A percentile compares a stretch with the other conserved stretches of the same genome.
phyloP scores from a whole-genome alignment of 2,329 filamentous ascomycete genomes.

The Cyphellophora attinorum region DNA sequence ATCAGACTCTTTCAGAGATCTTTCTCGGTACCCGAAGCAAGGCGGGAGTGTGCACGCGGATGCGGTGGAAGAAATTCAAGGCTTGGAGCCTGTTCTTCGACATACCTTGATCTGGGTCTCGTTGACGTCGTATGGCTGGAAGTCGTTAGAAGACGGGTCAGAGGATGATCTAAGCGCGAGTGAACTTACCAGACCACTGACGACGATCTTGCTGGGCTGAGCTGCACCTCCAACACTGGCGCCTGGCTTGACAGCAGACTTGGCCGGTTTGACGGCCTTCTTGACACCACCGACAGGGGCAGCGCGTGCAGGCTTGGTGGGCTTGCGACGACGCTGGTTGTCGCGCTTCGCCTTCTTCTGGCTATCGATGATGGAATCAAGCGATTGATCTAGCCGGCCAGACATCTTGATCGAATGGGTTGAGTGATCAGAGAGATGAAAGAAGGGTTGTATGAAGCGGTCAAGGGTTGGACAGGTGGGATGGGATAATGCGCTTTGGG shows the following conservation, averaged over 20 bases:
- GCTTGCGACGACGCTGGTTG: slow-evolving; percentile 34
- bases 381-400: slow-evolving; percentile 91
- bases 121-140: slow-evolving; percentile 86
- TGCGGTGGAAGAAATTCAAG: slow-evolving; percentile 66
- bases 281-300: slow-evolving; percentile 78
- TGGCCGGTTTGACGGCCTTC: slow-evolving; percentile 55
- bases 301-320: slow-evolving; percentile 29
- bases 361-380: slow-evolving; percentile 91
- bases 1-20: too few species aligned
- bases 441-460: background rate
- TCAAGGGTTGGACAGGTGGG: too few species aligned
- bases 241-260: slow-evolving; percentile 38
- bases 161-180: background rate
- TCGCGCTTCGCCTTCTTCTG: slow-evolving; percentile 48
- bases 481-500: too few species aligned
- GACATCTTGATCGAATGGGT: slow-evolving; percentile 53
- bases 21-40: background rate
- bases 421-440: slow-evolving; percentile 2
- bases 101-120: slow-evolving; percentile 99
- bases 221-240: slow-evolving; percentile 51
- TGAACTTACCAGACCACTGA: slow-evolving; percentile 86
- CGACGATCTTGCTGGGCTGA: slow-evolving; percentile 90
- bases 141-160: slow-evolving; percentile 33
- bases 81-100: slow-evolving; percentile 72
- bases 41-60: slow-evolving; percentile 23